phyloP scores from a whole-genome alignment of 805 yeast genomes.

The Saccharomyces paradoxus region DNA sequence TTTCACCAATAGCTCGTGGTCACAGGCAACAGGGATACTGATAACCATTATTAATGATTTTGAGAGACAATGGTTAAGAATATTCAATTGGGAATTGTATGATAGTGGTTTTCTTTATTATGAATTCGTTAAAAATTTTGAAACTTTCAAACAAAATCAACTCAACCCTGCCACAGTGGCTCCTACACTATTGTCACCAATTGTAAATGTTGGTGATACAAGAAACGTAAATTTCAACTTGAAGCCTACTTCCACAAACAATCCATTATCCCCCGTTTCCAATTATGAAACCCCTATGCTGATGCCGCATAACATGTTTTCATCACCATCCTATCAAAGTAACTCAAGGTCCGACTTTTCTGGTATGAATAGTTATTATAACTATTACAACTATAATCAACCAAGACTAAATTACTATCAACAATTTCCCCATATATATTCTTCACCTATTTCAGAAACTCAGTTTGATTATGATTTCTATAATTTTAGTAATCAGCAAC shows the following conservation, averaged over 20 bases:
- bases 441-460: conserved; percentile 5
- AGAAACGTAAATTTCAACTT: neutral
- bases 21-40: conserved; percentile 83
- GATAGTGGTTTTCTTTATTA: conserved; percentile 27
- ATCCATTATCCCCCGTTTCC: conserved; percentile 12
- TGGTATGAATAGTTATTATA: conserved; percentile 3
- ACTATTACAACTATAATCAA: conserved; percentile 4
- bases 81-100: conserved; percentile 52
- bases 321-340: conserved; percentile 19
- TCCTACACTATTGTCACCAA: conserved; percentile 10
- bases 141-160: conserved; percentile 16
- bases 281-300: conserved; percentile 19
- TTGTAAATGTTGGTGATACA: neutral
- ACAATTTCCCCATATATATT: conserved; percentile 10
- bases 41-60: conserved; percentile 50
- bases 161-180: conserved; percentile 9
- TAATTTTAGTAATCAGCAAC: conserved; percentile 2
- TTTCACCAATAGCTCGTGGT: conserved; percentile 91
- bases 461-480: neutral
- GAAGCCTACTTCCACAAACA: conserved; percentile 6
- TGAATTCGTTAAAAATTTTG: conserved; percentile 18
- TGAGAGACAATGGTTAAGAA: conserved; percentile 64
- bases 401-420: conserved; percentile 6
- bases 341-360: conserved; percentile 14
- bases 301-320: conserved; percentile 11